phyloP scores from a whole-genome alignment of 2,329 filamentous ascomycete species.

The Esteya vermicola region DNA sequence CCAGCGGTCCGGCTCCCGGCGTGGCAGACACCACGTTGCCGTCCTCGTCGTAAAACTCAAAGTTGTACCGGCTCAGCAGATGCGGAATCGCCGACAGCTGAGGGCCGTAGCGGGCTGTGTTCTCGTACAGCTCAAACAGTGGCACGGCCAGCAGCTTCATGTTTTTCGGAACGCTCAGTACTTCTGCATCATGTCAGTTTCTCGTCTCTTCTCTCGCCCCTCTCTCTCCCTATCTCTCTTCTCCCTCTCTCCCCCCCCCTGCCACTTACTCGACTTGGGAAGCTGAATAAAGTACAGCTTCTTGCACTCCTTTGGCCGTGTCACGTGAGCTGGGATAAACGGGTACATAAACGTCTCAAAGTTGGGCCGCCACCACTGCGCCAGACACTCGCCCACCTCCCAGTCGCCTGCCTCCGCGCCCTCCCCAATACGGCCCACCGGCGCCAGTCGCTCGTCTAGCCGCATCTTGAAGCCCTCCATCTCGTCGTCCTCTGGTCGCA shows the following conservation, averaged over 20 bases:
- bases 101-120: slow-evolving; percentile 85
- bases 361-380: slow-evolving; percentile 98
- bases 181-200: slow-evolving; percentile 40
- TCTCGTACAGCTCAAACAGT: slow-evolving; percentile 95
- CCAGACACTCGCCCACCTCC: slow-evolving; percentile 87
- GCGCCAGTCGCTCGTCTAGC: slow-evolving; percentile 84
- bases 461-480: slow-evolving; percentile 87
- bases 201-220: slow-evolving; percentile 11
- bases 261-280: slow-evolving; percentile 64
- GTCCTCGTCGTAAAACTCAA: slow-evolving; percentile 91
- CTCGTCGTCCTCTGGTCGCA: slow-evolving; percentile 80
- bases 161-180: slow-evolving; percentile 94
- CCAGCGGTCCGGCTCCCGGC: slow-evolving; percentile 35
- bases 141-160: slow-evolving; percentile 98
- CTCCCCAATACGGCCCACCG: slow-evolving; percentile 74
- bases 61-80: slow-evolving; percentile 87
- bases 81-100: slow-evolving; percentile 95
- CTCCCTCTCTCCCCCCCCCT: neutral
- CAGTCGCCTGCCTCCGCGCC: slow-evolving; percentile 77
- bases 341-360: slow-evolving; percentile 99
- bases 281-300: slow-evolving; percentile 97
- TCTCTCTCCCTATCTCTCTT: neutral
- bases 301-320: slow-evolving; percentile 95
- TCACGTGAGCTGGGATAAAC: slow-evolving; percentile 91
- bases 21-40: slow-evolving; percentile 77